Conservation (phyloP, 305 asterid genomes). For the Nicotiana rustica region DNA sequence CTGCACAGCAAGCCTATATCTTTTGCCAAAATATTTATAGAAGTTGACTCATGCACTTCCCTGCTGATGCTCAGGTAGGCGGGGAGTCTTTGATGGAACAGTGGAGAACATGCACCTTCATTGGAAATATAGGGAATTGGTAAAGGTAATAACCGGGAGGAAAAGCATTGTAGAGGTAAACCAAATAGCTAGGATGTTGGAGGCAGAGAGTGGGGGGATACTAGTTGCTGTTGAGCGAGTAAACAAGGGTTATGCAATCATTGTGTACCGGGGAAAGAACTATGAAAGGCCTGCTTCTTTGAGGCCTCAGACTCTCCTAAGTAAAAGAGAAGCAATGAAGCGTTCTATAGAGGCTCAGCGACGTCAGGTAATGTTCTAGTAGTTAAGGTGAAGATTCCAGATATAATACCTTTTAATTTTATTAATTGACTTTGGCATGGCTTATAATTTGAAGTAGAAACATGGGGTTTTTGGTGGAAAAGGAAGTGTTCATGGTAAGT, state of each 20-base stretch:
- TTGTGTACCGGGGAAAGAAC: slow-evolving; percentile 94
- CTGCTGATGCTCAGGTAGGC: slow-evolving; percentile 66
- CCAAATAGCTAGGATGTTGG: slow-evolving; percentile 75
- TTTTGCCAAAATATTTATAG: slow-evolving; percentile 8
- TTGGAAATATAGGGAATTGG: slow-evolving; percentile 98
- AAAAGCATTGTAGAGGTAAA: slow-evolving; percentile 76
- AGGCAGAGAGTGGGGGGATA: slow-evolving; percentile 97
- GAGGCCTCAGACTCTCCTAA: slow-evolving; percentile 92
- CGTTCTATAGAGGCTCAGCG: slow-evolving; percentile 93
- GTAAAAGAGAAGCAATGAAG: slow-evolving; percentile 92
- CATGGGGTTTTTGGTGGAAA: background rate
- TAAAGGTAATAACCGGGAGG: slow-evolving; percentile 78
- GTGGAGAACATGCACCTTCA: slow-evolving; percentile 98
- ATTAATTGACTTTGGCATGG: slow-evolving; percentile 1
- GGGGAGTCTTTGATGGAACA: slow-evolving; percentile 98
- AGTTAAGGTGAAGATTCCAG: slow-evolving; percentile 14
- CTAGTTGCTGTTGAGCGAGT: slow-evolving; percentile 90
- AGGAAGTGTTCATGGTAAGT: background rate
- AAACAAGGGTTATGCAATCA: slow-evolving; percentile 85
- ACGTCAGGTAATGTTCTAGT: slow-evolving; percentile 64
- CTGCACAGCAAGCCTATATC: slow-evolving; percentile 29
- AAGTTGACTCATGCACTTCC: slow-evolving; percentile 6
- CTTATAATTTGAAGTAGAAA: slow-evolving; percentile 25
- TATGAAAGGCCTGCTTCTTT: slow-evolving; percentile 85
- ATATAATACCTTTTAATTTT: slow-evolving; percentile 23